These are phyloP conservation scores for Collariella sp. DNA, from an alignment of 495 filamentous ascomycete genomes.

Conservation along the genomic window DNA sequence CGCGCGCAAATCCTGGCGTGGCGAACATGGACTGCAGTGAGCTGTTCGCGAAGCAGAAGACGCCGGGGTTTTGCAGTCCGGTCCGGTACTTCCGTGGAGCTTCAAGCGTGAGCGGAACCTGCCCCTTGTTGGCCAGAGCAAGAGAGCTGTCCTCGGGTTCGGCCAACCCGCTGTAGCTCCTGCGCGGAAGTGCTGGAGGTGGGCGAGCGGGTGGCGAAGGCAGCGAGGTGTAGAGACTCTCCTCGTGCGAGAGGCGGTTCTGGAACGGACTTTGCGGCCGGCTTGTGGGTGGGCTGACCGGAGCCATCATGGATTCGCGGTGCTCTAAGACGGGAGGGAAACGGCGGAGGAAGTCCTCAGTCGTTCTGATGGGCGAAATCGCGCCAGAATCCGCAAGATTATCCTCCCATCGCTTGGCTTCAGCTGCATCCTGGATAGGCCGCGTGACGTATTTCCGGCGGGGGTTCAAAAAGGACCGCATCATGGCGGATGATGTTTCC, in stretches of 20 bases:
- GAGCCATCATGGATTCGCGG: slow-evolving; percentile 66
- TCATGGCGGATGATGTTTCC: slow-evolving; percentile 15
- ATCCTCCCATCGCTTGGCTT: slow-evolving; percentile 34
- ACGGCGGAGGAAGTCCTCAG: slow-evolving; percentile 72
- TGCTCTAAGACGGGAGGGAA: slow-evolving; percentile 63
- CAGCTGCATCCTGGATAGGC: slow-evolving; percentile 29
- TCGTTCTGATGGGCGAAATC: slow-evolving; percentile 40
- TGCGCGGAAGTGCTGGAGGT: slow-evolving; percentile 74
- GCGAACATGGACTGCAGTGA: slow-evolving; percentile 75
- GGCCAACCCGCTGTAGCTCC: slow-evolving; percentile 82
- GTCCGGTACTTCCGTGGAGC: slow-evolving; percentile 34
- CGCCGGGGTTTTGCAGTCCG: slow-evolving; percentile 71
- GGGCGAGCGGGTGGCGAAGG: slow-evolving; percentile 54
- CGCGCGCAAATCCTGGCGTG: slow-evolving; percentile 60
- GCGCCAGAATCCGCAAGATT: slow-evolving; percentile 36
- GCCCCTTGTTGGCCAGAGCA: slow-evolving; percentile 37
- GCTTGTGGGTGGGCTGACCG: slow-evolving; percentile 17
- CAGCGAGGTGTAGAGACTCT: slow-evolving; percentile 24
- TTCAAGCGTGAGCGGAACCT: slow-evolving; percentile 18
- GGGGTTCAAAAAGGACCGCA: slow-evolving; percentile 12
- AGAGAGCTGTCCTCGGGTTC: slow-evolving; percentile 42
- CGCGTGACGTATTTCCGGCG: slow-evolving; percentile 20
- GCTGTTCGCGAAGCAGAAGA: slow-evolving; percentile 87
- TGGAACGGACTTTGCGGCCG: slow-evolving; percentile 25
- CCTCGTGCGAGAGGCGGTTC: slow-evolving; percentile 24